Evolutionary conservation across 345 rosid genomes (phyloP), one percentile per base, ranked within the genome.

Genomic region (Linum tenue): DNA sequence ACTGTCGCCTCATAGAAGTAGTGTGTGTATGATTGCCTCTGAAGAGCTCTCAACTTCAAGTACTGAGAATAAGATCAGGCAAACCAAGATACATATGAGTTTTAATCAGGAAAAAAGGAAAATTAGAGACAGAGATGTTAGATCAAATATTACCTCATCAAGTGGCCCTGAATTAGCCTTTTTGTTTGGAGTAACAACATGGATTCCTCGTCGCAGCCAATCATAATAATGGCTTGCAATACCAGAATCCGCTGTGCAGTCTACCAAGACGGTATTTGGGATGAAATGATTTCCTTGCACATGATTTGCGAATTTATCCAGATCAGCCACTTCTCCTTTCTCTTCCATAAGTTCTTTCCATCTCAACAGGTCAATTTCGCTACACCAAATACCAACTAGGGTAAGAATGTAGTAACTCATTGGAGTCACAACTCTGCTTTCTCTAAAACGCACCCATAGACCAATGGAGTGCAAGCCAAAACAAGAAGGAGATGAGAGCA

Each of bases 151-250:
- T 74, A 91, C 99, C 85, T 79, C 86, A 75, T 91, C 96, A 69
- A 95, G 97, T n/a, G 99, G 97, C 55, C 99, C 99, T 41, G 99
- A 95, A 79, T 95, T 95, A 31, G 97, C 96, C 75, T 81, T 95
- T 79, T 95, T 95, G 75, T 95, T 95, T 12, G 97, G 99, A 56
- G 99, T 91, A 69, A 95, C 86, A 60, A 95, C 91, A 66, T 95
- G 97, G 74, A 91, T 89, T 72, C 99, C 99, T 76, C 72, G 83
- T n/a, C 85, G 77, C 78, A 95, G 73, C 99, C 99, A 95, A 67
- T 84, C 82, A 72, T 82, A 76, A 77, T 95, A 95, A 86, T 66
- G 69, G 76, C 85, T 79, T 5, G 96, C 97, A 62, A 95, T 73
- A 63, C 8, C 67, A 56, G 99, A 79, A 64, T 95, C 97, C 51